phyloP scores from a whole-genome alignment of 176 grass and related monocot species.

The Phragmites australis region DNA sequence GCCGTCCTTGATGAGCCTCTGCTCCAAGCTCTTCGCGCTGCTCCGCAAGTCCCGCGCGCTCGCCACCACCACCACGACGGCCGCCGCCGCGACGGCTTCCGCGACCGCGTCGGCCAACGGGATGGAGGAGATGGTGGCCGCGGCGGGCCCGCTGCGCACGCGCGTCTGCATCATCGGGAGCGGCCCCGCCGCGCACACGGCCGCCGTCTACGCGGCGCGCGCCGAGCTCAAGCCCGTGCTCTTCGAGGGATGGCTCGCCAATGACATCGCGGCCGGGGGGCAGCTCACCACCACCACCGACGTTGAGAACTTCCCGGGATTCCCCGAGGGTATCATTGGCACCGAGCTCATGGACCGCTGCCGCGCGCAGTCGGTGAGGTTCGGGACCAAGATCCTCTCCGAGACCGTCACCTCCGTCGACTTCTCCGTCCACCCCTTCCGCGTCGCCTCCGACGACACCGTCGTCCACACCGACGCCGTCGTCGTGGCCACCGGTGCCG shows the following conservation, averaged over 20 bases:
- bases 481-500: constrained; percentile 80
- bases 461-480: constrained; percentile 69
- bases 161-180: constrained; percentile 95
- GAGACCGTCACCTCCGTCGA: constrained; percentile 90
- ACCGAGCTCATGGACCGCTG: constrained; percentile 81
- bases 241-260: constrained; percentile 95
- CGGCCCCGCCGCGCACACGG: constrained; percentile 87
- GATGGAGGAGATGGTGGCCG: constrained; percentile 55
- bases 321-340: constrained; percentile 84
- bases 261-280: constrained; percentile 86
- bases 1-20: constrained; percentile 46
- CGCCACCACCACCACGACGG: not conserved
- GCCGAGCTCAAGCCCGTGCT: constrained; percentile 78
- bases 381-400: constrained; percentile 71
- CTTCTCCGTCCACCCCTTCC: constrained; percentile 69
- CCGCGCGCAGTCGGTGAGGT: constrained; percentile 60
- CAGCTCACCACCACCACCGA: constrained; percentile 99
- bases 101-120: constrained; percentile 29
- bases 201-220: constrained; percentile 79
- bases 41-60: constrained; percentile 62
- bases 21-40: constrained; percentile 64
- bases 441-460: constrained; percentile 62
- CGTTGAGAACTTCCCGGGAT: constrained; percentile 95
- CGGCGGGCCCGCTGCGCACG: constrained; percentile 51
- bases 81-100: constrained; percentile 20